Conservation (phyloP, 116 monocot species). For the Iris pallida region DNA sequence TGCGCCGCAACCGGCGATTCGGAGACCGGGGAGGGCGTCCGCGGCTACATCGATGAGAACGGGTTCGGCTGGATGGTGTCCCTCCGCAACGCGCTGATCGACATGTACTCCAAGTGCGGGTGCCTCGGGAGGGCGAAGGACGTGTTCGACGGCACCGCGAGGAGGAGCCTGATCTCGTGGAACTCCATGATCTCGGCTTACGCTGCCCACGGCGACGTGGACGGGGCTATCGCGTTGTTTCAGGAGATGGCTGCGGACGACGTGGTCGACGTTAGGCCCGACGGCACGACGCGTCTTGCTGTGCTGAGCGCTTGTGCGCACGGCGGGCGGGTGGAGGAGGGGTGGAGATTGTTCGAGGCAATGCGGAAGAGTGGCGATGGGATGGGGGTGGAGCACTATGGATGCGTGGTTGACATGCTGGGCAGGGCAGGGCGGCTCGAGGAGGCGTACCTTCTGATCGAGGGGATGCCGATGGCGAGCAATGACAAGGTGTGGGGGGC, state of each 20-base stretch:
- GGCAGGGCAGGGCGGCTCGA: conserved; percentile 41
- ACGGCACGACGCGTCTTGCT: conserved; percentile 40
- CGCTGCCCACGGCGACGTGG: conserved; percentile 32
- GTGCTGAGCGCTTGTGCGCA: conserved; percentile 53
- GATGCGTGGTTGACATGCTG: conserved; percentile 57
- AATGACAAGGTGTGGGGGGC: conserved; percentile 50
- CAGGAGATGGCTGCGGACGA: background rate
- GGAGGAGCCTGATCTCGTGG: conserved; percentile 40
- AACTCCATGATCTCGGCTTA: conserved; percentile 57
- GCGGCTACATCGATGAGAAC: conserved; percentile 10
- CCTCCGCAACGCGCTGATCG: conserved; percentile 44
- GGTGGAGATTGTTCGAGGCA: conserved; percentile 29
- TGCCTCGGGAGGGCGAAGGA: conserved; percentile 30
- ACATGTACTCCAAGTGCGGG: conserved; percentile 57
- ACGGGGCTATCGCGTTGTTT: conserved; percentile 34
- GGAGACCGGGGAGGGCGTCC: conserved; percentile 35
- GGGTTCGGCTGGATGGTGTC: conserved; percentile 17
- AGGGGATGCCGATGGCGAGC: conserved; percentile 39
- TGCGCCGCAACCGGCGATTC: conserved; percentile 25
- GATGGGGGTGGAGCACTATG: conserved; percentile 49
- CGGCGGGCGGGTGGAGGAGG: conserved; percentile 40
- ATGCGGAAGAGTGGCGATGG: conserved; percentile 19
- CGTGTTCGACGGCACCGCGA: conserved; percentile 19
- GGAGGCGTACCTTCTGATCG: conserved; percentile 34
- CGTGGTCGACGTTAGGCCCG: conserved; percentile 27